Percentiles rank a stretch among this genome's conserved stretches.
Conservation (phyloP, 345 rosid species). For the Draba incana region DNA sequence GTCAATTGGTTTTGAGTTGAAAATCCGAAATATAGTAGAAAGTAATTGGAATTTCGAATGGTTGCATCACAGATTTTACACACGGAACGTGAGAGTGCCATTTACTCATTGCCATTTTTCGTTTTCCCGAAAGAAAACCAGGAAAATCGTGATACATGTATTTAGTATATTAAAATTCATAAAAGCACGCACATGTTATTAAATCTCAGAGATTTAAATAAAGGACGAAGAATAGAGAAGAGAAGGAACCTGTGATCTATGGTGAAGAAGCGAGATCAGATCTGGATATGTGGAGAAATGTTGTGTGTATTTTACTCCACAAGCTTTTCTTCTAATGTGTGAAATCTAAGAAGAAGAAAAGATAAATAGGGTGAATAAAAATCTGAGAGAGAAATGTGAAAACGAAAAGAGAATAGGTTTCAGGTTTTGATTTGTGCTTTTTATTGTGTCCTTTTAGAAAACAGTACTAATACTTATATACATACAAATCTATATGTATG, state of each 20-base stretch:
- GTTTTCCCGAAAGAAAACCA: background rate
- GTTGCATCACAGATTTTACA: too few species aligned
- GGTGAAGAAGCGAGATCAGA: slow-evolving; percentile 31
- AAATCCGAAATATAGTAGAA: too few species aligned
- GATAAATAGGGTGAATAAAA: background rate
- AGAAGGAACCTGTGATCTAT: slow-evolving; percentile 30
- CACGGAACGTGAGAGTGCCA: too few species aligned
- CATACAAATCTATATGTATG: slow-evolving; percentile 1
- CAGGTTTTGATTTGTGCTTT: slow-evolving; percentile 28
- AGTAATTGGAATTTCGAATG: too few species aligned
- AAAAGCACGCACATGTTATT: slow-evolving; percentile 8
- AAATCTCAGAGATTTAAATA: background rate
- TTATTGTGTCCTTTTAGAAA: slow-evolving; percentile 17
- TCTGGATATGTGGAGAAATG: slow-evolving; percentile 34
- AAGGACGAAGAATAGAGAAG: background rate
- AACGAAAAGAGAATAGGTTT: slow-evolving; percentile 31
- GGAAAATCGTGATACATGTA: slow-evolving; percentile 4
- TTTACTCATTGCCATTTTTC: background rate
- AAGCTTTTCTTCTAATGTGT: slow-evolving; percentile 33
- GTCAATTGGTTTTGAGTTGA: too few species aligned
- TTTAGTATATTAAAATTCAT: background rate
- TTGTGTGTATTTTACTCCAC: slow-evolving; percentile 29
- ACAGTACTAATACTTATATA: slow-evolving; percentile 24
- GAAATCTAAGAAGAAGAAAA: slow-evolving; percentile 7
- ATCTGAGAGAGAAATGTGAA: slow-evolving; percentile 37